These are phyloP conservation scores for Salix dunnii DNA, from an alignment of 345 rosid genomes.

Conservation along the genomic window DNA sequence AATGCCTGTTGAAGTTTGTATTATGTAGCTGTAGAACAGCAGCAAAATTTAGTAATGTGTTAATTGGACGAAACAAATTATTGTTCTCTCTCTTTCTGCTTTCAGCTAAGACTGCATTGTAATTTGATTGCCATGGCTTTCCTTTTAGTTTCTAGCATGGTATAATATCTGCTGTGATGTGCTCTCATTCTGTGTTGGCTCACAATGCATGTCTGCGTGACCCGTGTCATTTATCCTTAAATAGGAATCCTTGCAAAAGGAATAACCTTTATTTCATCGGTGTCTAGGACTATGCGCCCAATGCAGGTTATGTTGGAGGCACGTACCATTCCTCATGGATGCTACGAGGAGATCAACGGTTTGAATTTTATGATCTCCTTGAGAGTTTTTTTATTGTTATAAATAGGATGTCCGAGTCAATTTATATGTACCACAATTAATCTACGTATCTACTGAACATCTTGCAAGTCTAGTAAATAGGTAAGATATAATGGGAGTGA, in stretches of 20 bases:
- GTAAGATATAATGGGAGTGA: too few relatives aligned
- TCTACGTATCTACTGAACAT: too few relatives aligned
- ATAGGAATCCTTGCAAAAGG: not conserved
- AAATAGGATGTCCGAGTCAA: too few relatives aligned
- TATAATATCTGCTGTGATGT: not conserved
- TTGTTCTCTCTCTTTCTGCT: not conserved
- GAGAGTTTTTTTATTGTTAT: too few relatives aligned
- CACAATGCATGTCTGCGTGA: not conserved
- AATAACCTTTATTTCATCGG: not conserved
- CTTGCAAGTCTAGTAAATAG: too few relatives aligned
- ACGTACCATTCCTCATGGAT: not conserved
- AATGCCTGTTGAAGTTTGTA: not conserved
- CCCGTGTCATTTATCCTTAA: not conserved
- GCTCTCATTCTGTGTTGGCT: not conserved
- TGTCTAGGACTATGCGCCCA: not conserved
- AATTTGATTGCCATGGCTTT: not conserved
- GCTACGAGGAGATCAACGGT: not conserved
- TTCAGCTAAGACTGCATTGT: not conserved
- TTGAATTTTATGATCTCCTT: not conserved
- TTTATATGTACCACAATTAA: too few relatives aligned
- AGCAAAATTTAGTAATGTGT: slow-evolving; percentile 2
- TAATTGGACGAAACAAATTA: slow-evolving; percentile 1
- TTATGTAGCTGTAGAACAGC: slow-evolving; percentile 6
- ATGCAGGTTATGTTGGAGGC: not conserved
- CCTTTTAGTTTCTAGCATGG: not conserved